phyloP scores from a whole-genome alignment of 1,284 basidiomycete species.

The Melampsora occidentalis region DNA sequence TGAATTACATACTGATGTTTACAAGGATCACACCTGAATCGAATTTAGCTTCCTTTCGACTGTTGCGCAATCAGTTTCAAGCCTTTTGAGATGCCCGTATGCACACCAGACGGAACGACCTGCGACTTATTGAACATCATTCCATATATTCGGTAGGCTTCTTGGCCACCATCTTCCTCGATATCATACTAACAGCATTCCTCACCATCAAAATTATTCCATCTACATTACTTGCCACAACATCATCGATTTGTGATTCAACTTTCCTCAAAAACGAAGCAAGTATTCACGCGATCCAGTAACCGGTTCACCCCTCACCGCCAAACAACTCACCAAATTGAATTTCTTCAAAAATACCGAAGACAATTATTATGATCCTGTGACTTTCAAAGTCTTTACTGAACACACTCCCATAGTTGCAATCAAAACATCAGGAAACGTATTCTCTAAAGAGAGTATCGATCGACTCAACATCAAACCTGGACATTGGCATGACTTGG shows the following conservation, averaged over 20 bases:
- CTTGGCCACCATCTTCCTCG: constrained; percentile 64
- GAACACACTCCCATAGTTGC: constrained; percentile 57
- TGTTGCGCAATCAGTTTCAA: constrained; percentile 90
- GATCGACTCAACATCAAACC: constrained; percentile 68
- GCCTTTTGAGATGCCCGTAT: constrained; percentile 83
- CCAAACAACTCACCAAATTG: constrained; percentile 78
- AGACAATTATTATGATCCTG: constrained; percentile 54
- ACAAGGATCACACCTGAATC: constrained; percentile 12
- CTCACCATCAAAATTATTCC: not conserved
- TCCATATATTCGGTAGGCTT: constrained; percentile 64
- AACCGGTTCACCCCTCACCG: constrained; percentile 73
- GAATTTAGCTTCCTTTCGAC: constrained; percentile 71
- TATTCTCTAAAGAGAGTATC: constrained; percentile 74
- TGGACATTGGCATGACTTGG: constrained; percentile 68
- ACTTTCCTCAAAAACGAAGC: constrained; percentile 55
- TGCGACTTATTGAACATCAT: constrained; percentile 54
- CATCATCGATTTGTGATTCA: constrained; percentile 57
- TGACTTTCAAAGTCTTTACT: constrained; percentile 59
- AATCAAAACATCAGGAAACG: constrained; percentile 66
- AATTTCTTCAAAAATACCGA: constrained; percentile 66
- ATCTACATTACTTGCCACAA: constrained; percentile 23
- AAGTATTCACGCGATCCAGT: constrained; percentile 73
- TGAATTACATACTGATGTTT: constrained; percentile 47
- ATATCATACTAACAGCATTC: constrained; percentile 37
- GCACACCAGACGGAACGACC: constrained; percentile 57